phyloP scores from a whole-genome alignment of 345 rosid genomes.

The Melastoma malabathricum region DNA sequence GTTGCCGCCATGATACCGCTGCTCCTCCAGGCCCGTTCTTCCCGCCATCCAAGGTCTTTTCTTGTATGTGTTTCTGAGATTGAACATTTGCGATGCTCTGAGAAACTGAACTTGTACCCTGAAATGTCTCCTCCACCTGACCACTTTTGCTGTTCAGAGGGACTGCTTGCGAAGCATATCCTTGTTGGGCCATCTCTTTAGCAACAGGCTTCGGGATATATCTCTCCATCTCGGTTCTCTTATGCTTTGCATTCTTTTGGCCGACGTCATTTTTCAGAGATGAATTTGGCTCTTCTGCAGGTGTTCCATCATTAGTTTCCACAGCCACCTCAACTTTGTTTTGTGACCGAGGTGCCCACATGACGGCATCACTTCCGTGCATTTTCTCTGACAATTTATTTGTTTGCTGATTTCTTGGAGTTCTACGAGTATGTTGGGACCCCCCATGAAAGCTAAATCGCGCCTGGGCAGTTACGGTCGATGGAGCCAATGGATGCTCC shows the following conservation, averaged over 20 bases:
- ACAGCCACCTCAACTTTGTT: constrained; percentile 42
- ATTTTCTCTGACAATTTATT: constrained; percentile 44
- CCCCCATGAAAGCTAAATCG: constrained; percentile 47
- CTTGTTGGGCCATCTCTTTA: constrained; percentile 78
- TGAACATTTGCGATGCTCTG: constrained; percentile 22
- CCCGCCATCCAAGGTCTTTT: constrained; percentile 45
- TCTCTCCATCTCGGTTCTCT: constrained; percentile 88
- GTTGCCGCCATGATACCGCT: constrained; percentile 63
- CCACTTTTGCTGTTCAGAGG: constrained; percentile 21
- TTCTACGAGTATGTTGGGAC: constrained; percentile 54
- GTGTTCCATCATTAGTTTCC: constrained; percentile 28
- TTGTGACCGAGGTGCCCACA: constrained; percentile 82
- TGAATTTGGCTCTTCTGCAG: constrained; percentile 23
- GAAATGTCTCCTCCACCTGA: constrained; percentile 17
- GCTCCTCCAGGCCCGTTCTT: constrained; percentile 46
- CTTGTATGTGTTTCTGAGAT: constrained; percentile 18
- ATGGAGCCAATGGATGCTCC: constrained; percentile 24
- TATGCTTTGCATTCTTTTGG: constrained; percentile 49
- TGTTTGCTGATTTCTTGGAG: constrained; percentile 31
- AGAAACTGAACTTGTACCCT: constrained; percentile 21
- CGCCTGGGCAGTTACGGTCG: constrained; percentile 39
- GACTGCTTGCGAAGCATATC: constrained; percentile 20
- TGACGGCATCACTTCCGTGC: constrained; percentile 38
- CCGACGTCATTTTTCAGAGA: constrained; percentile 36
- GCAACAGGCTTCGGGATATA: constrained; percentile 77